A percentile compares a stretch with the other conserved stretches of the same genome.
phyloP scores from a whole-genome alignment of 306 rosid genomes.

The Lagenaria siceraria region DNA sequence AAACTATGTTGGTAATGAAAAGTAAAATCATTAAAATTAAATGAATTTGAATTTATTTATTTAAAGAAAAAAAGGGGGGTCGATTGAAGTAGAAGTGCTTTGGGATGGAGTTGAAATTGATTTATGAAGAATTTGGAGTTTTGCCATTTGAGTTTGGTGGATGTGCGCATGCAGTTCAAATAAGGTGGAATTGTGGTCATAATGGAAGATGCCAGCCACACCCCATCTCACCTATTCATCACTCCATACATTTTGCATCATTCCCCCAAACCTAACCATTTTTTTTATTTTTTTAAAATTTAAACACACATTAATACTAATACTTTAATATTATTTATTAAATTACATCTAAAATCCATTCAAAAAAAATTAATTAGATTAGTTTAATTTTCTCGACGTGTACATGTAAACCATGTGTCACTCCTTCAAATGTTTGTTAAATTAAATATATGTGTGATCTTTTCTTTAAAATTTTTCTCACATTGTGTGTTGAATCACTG shows the following conservation, averaged over 20 bases:
- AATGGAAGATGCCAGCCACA: conserved; percentile 68
- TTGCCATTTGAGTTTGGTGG: conserved; percentile 58
- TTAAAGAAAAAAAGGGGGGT: neutral
- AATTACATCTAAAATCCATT: too few species aligned
- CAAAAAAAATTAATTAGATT: too few species aligned
- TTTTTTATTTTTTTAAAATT: too few species aligned
- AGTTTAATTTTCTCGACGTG: too few species aligned
- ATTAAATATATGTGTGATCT: too few species aligned
- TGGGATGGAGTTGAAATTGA: neutral
- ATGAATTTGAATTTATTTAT: neutral
- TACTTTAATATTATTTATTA: too few species aligned
- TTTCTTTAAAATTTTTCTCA: neutral
- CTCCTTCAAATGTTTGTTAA: too few species aligned
- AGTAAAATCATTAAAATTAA: neutral
- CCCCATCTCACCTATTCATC: conserved; percentile 16
- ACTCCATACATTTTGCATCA: conserved; percentile 20
- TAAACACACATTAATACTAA: too few species aligned
- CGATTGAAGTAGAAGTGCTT: neutral
- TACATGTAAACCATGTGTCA: too few species aligned
- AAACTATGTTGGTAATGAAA: neutral
- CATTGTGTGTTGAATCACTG: neutral
- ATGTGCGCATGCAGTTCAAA: conserved; percentile 95
- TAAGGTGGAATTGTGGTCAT: conserved; percentile 49
- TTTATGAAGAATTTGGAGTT: neutral
- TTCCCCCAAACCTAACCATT: neutral